These are phyloP conservation scores for Fraxinus latifolia DNA, from an alignment of 305 asterid species.

Conservation along the genomic window DNA sequence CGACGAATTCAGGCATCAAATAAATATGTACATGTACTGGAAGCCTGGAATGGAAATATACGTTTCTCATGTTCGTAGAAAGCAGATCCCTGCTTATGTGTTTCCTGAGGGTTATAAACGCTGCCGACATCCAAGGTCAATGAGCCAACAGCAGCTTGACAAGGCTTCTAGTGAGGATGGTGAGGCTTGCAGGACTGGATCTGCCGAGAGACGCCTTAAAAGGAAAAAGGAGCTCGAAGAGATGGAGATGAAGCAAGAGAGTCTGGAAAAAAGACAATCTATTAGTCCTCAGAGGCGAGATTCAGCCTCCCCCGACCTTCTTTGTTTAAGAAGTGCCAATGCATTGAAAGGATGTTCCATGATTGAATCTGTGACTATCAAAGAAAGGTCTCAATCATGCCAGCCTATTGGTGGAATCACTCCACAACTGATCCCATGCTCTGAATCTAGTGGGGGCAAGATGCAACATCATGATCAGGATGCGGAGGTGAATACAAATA, in stretches of 20 bases:
- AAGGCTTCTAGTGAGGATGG: slow-evolving; percentile 39
- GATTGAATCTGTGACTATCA: slow-evolving; percentile 10
- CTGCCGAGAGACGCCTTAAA: slow-evolving; percentile 46
- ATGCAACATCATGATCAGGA: slow-evolving; percentile 23
- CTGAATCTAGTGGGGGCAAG: slow-evolving; percentile 13
- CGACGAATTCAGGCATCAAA: slow-evolving; percentile 83
- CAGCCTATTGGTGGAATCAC: not conserved
- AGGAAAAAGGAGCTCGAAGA: slow-evolving; percentile 55
- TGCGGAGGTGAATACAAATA: slow-evolving; percentile 17
- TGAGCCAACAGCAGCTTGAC: slow-evolving; percentile 43
- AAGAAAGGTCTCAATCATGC: slow-evolving; percentile 24
- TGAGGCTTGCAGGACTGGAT: slow-evolving; percentile 39
- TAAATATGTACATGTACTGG: slow-evolving; percentile 72
- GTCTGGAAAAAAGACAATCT: slow-evolving; percentile 54
- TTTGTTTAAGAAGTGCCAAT: slow-evolving; percentile 32
- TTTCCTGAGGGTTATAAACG: slow-evolving; percentile 77
- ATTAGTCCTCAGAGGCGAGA: slow-evolving; percentile 56
- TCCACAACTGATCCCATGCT: slow-evolving; percentile 14
- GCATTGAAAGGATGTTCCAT: slow-evolving; percentile 30
- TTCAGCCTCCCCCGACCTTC: slow-evolving; percentile 57
- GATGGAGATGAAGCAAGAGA: slow-evolving; percentile 31
- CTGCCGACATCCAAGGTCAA: slow-evolving; percentile 45
- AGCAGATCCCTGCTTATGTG: slow-evolving; percentile 78
- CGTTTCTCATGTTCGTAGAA: slow-evolving; percentile 89
- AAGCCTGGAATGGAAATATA: slow-evolving; percentile 90